These are phyloP conservation scores for Blastocrithidia nonstop DNA, from an alignment of 208 protist species.

Conservation along the genomic window DNA sequence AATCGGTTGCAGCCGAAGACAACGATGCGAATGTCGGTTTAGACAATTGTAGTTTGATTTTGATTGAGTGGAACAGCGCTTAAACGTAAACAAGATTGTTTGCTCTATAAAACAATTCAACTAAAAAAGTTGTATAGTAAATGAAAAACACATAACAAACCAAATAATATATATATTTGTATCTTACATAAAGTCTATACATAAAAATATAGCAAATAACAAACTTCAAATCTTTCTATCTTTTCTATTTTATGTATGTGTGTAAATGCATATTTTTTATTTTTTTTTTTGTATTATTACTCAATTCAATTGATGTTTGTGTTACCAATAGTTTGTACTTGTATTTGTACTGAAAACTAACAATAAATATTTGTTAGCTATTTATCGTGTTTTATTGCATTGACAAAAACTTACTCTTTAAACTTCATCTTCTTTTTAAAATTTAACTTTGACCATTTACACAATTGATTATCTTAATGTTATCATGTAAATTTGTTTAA, in stretches of 20 bases:
- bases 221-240: background rate
- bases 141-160: slow-evolving; percentile 2
- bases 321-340: no score
- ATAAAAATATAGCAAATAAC: background rate
- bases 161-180: no score
- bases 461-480: no score
- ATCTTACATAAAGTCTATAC: background rate
- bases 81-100: slow-evolving; percentile 9
- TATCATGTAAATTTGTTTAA: no score
- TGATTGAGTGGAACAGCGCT: slow-evolving; percentile 53
- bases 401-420: no score
- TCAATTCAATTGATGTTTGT: background rate
- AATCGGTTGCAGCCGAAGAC: slow-evolving; percentile 50
- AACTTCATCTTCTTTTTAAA: no score
- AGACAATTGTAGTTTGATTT: slow-evolving; percentile 62
- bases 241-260: background rate
- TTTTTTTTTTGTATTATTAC: slow-evolving; percentile 4
- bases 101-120: background rate
- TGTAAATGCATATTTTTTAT: slow-evolving; percentile 7
- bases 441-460: no score
- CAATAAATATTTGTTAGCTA: no score
- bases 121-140: slow-evolving; percentile 2
- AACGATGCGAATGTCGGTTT: slow-evolving; percentile 66
- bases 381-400: no score
- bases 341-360: no score